A percentile compares a stretch with the other conserved stretches of the same genome.
phyloP scores from a whole-genome alignment of 805 yeast species.

The Teunomyces panamensis region DNA sequence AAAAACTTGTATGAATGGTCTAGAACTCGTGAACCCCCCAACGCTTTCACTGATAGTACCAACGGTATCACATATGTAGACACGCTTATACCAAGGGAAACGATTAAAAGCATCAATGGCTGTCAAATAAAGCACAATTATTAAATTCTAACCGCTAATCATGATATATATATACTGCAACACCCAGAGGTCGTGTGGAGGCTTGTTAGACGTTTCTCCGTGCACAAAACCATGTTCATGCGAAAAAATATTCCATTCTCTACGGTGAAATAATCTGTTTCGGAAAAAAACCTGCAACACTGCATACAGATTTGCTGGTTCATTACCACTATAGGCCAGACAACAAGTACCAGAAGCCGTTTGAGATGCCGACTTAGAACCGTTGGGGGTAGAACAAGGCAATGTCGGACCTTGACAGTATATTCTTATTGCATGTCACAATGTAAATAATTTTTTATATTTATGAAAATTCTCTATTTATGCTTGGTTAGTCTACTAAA shows the following conservation, averaged over 20 bases:
- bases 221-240: not conserved
- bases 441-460: too few species aligned
- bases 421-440: not conserved
- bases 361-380: not conserved
- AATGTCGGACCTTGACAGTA: not conserved
- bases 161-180: not conserved
- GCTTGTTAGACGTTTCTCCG: not conserved
- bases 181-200: not conserved
- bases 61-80: constrained; percentile 10
- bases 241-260: not conserved
- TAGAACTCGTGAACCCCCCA: constrained; percentile 5
- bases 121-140: not conserved
- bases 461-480: too few species aligned
- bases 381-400: not conserved
- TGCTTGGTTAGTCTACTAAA: too few species aligned
- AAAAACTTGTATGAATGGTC: constrained; percentile 9
- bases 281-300: not conserved
- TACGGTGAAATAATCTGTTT: not conserved
- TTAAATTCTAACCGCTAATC: too few species aligned
- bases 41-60: constrained; percentile 10
- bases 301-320: not conserved
- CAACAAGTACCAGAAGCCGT: not conserved
- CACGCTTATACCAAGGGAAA: not conserved
- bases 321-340: not conserved
- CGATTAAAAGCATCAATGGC: not conserved